Evolutionary conservation across 2,329 filamentous ascomycete genomes (phyloP).

Genomic region (Fusarium nanum): DNA sequence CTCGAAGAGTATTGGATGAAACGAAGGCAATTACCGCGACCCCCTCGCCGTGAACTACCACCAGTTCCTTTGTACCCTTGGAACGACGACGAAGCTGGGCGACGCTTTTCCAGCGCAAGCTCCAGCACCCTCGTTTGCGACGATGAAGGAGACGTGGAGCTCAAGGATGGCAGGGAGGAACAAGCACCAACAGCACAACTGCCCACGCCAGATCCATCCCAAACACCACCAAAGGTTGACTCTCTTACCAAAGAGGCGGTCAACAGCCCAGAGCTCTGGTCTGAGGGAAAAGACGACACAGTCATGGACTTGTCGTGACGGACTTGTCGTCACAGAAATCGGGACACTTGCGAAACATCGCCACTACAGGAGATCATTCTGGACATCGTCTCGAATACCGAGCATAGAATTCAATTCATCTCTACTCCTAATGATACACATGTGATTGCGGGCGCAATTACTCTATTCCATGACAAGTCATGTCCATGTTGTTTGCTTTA

Average conservation of each 20-base stretch:
- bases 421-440: constrained; percentile 1
- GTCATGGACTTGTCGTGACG: background rate
- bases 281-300: background rate
- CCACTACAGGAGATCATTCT: background rate
- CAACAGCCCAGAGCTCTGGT: background rate
- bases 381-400: constrained; percentile 6
- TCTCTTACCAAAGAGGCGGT: background rate
- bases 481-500: constrained; percentile 7
- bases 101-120: background rate
- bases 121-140: background rate
- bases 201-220: background rate
- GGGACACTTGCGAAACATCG: constrained; percentile 5
- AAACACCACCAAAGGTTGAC: background rate
- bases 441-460: constrained; percentile 19
- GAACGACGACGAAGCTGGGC: background rate
- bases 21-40: background rate
- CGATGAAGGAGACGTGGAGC: background rate
- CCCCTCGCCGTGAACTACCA: background rate
- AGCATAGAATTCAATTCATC: constrained; percentile 11
- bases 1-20: constrained; percentile 2
- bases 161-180: background rate
- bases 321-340: constrained; percentile 2
- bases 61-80: constrained; percentile 18
- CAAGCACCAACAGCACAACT: background rate
- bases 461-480: constrained; percentile 10